Conservation (phyloP, 768 basidiomycete species). For the Candolleomyces aberdarensis region DNA sequence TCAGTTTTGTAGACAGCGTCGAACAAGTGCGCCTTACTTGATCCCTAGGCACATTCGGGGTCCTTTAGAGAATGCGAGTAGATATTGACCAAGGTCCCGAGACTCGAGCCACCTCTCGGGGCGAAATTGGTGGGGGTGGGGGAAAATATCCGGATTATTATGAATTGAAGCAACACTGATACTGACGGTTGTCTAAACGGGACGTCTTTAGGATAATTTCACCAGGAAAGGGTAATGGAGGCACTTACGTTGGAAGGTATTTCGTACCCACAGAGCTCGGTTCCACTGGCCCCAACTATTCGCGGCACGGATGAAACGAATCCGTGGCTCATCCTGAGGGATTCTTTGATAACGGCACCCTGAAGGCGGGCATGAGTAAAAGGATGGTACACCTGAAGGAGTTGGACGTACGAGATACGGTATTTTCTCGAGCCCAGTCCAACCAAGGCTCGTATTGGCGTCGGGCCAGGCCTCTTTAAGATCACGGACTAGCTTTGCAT, state of each 20-base stretch:
- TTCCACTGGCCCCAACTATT: constrained; percentile 33
- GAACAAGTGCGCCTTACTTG: constrained; percentile 27
- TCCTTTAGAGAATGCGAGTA: constrained; percentile 43
- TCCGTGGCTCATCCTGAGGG: constrained; percentile 41
- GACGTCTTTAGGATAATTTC: not conserved
- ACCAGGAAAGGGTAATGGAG: not conserved
- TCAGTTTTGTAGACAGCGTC: not conserved
- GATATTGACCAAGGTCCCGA: constrained; percentile 29
- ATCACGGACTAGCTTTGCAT: constrained; percentile 27
- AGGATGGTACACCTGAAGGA: not conserved
- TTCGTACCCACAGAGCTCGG: constrained; percentile 29
- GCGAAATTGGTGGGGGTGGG: constrained; percentile 32
- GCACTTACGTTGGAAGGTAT: constrained; percentile 38
- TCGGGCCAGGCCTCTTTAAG: constrained; percentile 34
- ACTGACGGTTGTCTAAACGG: constrained; percentile 36
- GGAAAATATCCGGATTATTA: constrained; percentile 33
- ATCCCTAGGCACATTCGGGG: constrained; percentile 43
- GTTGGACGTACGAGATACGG: constrained; percentile 38
- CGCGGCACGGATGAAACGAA: constrained; percentile 40
- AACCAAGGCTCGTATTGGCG: constrained; percentile 19
- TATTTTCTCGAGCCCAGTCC: constrained; percentile 32
- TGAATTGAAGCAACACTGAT: constrained; percentile 38
- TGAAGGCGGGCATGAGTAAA: constrained; percentile 14
- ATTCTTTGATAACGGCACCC: constrained; percentile 48
- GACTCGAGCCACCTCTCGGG: constrained; percentile 43